phyloP scores from a whole-genome alignment of 768 basidiomycete genomes.

The Cystobasidium onofrii region DNA sequence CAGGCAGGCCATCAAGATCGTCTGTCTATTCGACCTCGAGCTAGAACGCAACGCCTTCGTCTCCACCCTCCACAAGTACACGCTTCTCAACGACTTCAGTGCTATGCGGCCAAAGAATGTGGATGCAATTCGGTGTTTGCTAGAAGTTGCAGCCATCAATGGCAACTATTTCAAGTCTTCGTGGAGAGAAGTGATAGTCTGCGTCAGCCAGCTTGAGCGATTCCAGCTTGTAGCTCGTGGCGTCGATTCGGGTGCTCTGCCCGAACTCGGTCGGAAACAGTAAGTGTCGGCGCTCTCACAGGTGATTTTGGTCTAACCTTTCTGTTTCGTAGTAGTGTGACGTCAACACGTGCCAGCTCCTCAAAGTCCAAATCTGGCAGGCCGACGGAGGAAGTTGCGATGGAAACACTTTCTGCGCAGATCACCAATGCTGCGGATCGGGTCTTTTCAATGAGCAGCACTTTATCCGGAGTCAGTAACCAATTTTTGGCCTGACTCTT shows the following conservation, averaged over 20 bases:
- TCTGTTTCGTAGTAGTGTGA: slow-evolving; percentile 30
- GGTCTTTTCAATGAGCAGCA: slow-evolving; percentile 94
- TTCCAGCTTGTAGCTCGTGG: slow-evolving; percentile 96
- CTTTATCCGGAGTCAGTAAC: slow-evolving; percentile 74
- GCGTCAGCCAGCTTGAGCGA: slow-evolving; percentile 95
- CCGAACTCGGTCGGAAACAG: slow-evolving; percentile 72
- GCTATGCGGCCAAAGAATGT: slow-evolving; percentile 99
- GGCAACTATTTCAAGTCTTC: slow-evolving; percentile 91
- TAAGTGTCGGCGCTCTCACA: slow-evolving; percentile 46
- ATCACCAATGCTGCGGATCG: slow-evolving; percentile 98
- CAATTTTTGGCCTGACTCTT: too few species aligned
- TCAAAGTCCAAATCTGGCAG: slow-evolving; percentile 43
- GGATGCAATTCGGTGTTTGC: slow-evolving; percentile 90
- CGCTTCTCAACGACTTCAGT: slow-evolving; percentile 90
- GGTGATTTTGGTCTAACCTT: slow-evolving; percentile 10
- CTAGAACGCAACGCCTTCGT: slow-evolving; percentile 98
- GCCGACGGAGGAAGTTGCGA: slow-evolving; percentile 86
- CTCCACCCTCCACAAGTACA: slow-evolving; percentile 90
- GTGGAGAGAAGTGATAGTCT: slow-evolving; percentile 92
- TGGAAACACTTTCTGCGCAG: slow-evolving; percentile 92
- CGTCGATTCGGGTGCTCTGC: slow-evolving; percentile 56
- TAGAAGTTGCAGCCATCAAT: slow-evolving; percentile 92
- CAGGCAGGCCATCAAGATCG: slow-evolving; percentile 91
- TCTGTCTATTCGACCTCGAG: slow-evolving; percentile 93
- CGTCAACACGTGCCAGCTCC: slow-evolving; percentile 49